Percentiles rank a stretch among this genome's conserved stretches.
These are phyloP conservation scores for Colletotrichum aenigma DNA, from an alignment of 2,329 filamentous ascomycete species.

Conservation along the genomic window DNA sequence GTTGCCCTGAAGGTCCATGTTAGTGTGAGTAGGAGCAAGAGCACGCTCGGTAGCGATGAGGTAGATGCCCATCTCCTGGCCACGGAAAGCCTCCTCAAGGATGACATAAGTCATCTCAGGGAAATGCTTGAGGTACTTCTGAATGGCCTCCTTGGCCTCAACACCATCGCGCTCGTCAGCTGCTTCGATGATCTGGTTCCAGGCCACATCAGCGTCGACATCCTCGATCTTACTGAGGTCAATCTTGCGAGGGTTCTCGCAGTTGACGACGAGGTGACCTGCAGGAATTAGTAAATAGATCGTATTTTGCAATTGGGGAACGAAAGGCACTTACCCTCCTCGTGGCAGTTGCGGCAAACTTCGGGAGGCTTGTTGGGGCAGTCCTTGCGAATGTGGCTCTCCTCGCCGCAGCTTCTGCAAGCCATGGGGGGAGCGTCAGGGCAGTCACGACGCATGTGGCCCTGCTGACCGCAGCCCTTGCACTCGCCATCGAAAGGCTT, in stretches of 20 bases:
- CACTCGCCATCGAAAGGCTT: conserved; percentile 32
- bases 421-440: conserved; percentile 59
- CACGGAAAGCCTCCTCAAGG: conserved; percentile 65
- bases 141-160: conserved; percentile 63
- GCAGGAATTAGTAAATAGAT: background rate
- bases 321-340: conserved; percentile 52
- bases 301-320: background rate
- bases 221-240: conserved; percentile 56
- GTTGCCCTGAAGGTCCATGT: conserved; percentile 76
- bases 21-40: conserved; percentile 62
- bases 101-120: conserved; percentile 63
- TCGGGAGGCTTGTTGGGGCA: conserved; percentile 65
- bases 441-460: conserved; percentile 65
- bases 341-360: conserved; percentile 65
- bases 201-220: conserved; percentile 59
- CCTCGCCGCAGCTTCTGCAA: conserved; percentile 66
- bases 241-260: conserved; percentile 64
- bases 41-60: conserved; percentile 67
- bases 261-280: conserved; percentile 63
- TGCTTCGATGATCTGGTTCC: conserved; percentile 59
- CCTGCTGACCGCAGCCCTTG: conserved; percentile 52
- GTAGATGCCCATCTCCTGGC: conserved; percentile 57
- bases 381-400: conserved; percentile 61
- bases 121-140: conserved; percentile 65
- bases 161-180: conserved; percentile 62